Percentiles rank a stretch among this genome's conserved stretches.
Conservation (phyloP, 2,329 filamentous ascomycete species). For the Dendrostoma leiphaemia region DNA sequence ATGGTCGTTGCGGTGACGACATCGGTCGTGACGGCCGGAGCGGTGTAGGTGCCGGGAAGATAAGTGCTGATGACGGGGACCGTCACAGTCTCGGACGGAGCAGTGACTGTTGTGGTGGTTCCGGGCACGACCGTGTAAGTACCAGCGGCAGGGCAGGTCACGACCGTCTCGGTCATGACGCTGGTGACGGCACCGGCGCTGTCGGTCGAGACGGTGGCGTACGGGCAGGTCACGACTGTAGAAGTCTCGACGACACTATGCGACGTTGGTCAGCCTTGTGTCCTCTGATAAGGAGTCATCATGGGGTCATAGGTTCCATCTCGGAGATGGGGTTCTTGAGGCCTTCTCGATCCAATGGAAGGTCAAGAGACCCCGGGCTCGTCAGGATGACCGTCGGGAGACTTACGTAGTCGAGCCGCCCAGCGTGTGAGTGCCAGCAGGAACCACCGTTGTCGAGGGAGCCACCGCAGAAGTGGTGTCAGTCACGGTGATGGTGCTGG, state of each 20-base stretch:
- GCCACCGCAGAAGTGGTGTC: slow-evolving; percentile 66
- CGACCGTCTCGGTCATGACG: slow-evolving; percentile 67
- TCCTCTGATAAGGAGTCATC: no score
- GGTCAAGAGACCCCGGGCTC: no score
- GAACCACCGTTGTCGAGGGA: slow-evolving; percentile 59
- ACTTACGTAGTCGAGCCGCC: slow-evolving; percentile 66
- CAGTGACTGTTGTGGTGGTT: slow-evolving; percentile 58
- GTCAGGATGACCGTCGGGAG: not conserved
- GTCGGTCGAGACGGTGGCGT: slow-evolving; percentile 60
- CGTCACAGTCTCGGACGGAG: slow-evolving; percentile 53
- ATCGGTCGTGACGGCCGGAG: slow-evolving; percentile 64
- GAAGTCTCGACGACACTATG: slow-evolving; percentile 53
- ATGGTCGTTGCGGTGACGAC: slow-evolving; percentile 67
- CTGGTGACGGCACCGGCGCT: slow-evolving; percentile 60
- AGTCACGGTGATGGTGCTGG: slow-evolving; percentile 67
- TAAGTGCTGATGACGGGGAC: slow-evolving; percentile 66
- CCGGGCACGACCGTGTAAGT: slow-evolving; percentile 71
- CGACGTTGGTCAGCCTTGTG: not conserved
- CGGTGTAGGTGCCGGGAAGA: slow-evolving; percentile 70
- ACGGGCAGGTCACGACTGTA: slow-evolving; percentile 69
- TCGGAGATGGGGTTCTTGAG: no score
- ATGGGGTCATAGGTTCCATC: no score
- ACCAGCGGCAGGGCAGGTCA: slow-evolving; percentile 66
- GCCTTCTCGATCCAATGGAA: no score
- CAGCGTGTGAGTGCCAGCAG: slow-evolving; percentile 64